Conservation (phyloP, 2,329 filamentous ascomycete species). For the Boeremia lycopersici region DNA sequence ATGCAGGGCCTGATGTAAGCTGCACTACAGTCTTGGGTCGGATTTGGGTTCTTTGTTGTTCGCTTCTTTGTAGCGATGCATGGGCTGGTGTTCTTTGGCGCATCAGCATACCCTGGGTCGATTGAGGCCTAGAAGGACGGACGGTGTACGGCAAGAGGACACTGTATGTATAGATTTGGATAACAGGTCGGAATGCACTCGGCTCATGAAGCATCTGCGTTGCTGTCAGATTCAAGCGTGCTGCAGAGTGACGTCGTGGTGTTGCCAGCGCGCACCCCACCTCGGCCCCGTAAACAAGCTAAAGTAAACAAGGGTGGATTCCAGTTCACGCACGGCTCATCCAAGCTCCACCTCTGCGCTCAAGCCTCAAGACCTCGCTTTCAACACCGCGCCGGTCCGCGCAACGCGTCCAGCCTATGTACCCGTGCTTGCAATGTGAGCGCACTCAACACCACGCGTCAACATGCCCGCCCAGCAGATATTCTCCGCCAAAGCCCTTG, state of each 20-base stretch:
- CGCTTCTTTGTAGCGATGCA: constrained; percentile 40
- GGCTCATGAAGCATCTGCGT: not conserved
- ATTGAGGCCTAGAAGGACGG: constrained; percentile 15
- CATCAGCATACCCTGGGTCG: constrained; percentile 35
- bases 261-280: not conserved
- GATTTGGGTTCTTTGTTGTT: constrained; percentile 17
- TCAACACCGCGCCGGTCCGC: not conserved
- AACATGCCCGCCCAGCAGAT: constrained; percentile 38
- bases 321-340: constrained; percentile 5
- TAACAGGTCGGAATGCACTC: constrained; percentile 12
- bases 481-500: constrained; percentile 41
- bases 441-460: not conserved
- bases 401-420: not conserved
- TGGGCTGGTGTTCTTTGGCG: constrained; percentile 46
- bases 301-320: constrained; percentile 15
- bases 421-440: constrained; percentile 10
- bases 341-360: constrained; percentile 12
- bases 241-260: constrained; percentile 13
- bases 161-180: constrained; percentile 16
- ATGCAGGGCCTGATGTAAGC: constrained; percentile 74
- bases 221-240: not conserved
- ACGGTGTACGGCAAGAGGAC: constrained; percentile 7
- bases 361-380: constrained; percentile 13
- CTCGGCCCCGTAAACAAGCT: not conserved
- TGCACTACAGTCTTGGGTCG: not conserved